Evolutionary conservation across 116 monocot genomes (phyloP).

Genomic region (Trichopus zeylanicus): DNA sequence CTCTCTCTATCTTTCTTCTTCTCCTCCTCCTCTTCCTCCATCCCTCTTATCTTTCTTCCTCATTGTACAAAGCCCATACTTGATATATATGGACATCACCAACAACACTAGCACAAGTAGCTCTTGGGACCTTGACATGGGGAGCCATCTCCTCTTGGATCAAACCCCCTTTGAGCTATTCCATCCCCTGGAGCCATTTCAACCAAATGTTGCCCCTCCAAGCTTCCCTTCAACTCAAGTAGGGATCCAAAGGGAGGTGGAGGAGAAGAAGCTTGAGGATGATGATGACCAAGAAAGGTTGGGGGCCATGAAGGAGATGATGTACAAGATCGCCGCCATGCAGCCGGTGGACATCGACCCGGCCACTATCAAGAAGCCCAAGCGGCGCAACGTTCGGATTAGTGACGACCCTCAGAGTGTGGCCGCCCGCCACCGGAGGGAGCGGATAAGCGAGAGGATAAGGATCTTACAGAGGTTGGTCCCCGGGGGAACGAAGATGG

Average conservation of each 20-base stretch:
- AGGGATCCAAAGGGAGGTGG: neutral
- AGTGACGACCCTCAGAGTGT: constrained; percentile 92
- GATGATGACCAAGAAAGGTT: constrained; percentile 35
- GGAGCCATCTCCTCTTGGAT: constrained; percentile 2
- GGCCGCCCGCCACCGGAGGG: constrained; percentile 80
- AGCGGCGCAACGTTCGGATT: constrained; percentile 69
- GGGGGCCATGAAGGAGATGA: constrained; percentile 93
- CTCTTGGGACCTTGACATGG: constrained; percentile 4
- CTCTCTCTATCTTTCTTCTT: constrained; percentile 1
- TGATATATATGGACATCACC: constrained; percentile 1
- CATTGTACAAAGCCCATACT: neutral
- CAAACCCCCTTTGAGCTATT: neutral
- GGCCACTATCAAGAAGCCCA: constrained; percentile 63
- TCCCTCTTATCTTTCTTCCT: constrained; percentile 1
- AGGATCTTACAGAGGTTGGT: constrained; percentile 81
- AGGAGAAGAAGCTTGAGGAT: constrained; percentile 7
- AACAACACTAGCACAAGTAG: constrained; percentile 7
- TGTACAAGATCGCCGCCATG: constrained; percentile 93
- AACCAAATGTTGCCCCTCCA: neutral
- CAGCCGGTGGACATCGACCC: constrained; percentile 94
- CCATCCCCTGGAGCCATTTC: neutral
- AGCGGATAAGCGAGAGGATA: constrained; percentile 83
- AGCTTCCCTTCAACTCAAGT: neutral
- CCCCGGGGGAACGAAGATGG: constrained; percentile 91
- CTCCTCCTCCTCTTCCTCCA: neutral